Base-by-base conservation (phyloP, 1,284 basidiomycete species). In the Leccinum discolor region DNA sequence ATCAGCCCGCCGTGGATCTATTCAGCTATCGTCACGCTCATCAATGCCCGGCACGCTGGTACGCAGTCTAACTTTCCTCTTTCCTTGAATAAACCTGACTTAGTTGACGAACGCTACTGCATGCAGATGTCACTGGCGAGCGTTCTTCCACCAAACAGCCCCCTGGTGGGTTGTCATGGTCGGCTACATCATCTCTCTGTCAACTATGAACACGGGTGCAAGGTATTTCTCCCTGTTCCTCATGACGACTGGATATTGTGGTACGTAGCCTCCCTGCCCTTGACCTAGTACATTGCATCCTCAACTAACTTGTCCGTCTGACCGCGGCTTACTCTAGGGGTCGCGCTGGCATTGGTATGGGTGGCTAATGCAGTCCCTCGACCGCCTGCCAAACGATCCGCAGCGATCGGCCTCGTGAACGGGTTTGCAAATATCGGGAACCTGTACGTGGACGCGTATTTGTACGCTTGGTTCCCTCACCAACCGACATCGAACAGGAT, bases 161-260 rank as follows among this genome's bases (percentile, higher is more conserved):
- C 18, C 18, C 5, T 59, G 59, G 59, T 59, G 59, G 59, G 18
- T 59, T 16, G 21, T 42, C 21, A 59, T 59, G 59, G 8, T 59
- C 14, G 59, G 59, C 14, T 59, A 42, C 14, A 59, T 59, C 14
- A 59, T 59, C 59, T 59, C 59, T 44, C 38, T 59, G 59, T 59
- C 59, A 5, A 59, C 59, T 14, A 59, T 42, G 59, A 59, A 59
- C 21, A 42, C 21, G 12, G 59, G 18, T 11, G 59, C 59, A 23
- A 59, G 59, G 4, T 59, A 59, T 44, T 26, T 59, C 38, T 59
- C 59, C 12, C 21, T 59, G 38, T 59, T 59, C 21, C 38, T 59
- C 14, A 59, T 59, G 59, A 59, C 59, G 35, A 38, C 58, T 16
- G 58, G 58, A 59, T 35, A 38, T 38, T 40, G 12, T 23, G 58